Percentiles rank a stretch among this genome's conserved stretches.
Conservation (phyloP, 805 yeast species). For the Sugiyamaella valdiviana region DNA sequence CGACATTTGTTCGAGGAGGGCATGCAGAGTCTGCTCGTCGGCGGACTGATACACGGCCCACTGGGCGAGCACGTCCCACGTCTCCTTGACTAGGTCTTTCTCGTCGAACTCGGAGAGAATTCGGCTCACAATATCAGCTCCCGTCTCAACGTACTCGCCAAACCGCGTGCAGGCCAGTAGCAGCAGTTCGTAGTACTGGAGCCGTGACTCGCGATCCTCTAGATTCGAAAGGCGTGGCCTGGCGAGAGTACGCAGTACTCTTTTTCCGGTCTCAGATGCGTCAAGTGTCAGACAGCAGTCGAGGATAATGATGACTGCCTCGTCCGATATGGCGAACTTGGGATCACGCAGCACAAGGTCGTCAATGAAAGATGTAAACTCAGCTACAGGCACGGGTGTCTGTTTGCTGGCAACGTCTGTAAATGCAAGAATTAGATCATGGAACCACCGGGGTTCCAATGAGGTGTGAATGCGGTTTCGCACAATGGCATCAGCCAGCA, state of each 20-base stretch:
- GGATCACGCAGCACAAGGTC: conserved; percentile 3
- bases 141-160: conserved; percentile 17
- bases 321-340: conserved; percentile 5
- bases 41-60: conserved; percentile 27
- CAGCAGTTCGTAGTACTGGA: conserved; percentile 26
- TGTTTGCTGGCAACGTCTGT: conserved; percentile 2
- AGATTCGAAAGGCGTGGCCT: conserved; percentile 11
- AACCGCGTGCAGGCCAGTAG: conserved; percentile 25
- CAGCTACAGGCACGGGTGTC: not conserved
- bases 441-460: conserved; percentile 1
- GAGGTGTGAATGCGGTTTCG: not conserved
- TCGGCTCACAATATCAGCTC: conserved; percentile 3
- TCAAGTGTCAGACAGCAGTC: conserved; percentile 15
- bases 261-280: conserved; percentile 7
- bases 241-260: conserved; percentile 12
- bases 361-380: conserved; percentile 3
- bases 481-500: conserved; percentile 2
- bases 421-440: conserved; percentile 4
- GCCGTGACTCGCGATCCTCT: conserved; percentile 10
- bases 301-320: conserved; percentile 13
- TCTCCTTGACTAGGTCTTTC: conserved; percentile 23
- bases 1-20: conserved; percentile 17
- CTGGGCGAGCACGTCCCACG: conserved; percentile 34
- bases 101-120: conserved; percentile 4
- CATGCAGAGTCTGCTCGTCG: conserved; percentile 13